Conservation (phyloP, 2,329 filamentous ascomycete species). For the Cordyceps fumosorosea region DNA sequence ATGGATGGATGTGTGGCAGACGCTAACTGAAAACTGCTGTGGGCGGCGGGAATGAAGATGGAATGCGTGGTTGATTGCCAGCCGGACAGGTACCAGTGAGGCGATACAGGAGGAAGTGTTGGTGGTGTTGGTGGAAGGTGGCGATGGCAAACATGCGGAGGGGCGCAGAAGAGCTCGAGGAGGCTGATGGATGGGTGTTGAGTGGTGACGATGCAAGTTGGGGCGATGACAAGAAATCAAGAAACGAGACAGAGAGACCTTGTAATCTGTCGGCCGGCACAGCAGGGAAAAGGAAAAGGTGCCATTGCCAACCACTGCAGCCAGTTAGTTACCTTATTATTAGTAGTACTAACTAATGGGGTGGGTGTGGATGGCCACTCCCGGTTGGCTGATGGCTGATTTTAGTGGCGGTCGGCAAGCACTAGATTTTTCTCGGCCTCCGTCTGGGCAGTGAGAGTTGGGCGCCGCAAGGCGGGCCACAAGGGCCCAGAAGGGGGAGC, state of each 20-base stretch:
- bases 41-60: background rate
- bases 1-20: background rate
- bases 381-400: background rate
- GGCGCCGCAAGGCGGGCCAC: too few relatives aligned
- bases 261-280: too few relatives aligned
- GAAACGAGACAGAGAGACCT: background rate
- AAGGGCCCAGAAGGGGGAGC: too few relatives aligned
- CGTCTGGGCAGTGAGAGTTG: too few relatives aligned
- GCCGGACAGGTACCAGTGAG: background rate
- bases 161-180: background rate
- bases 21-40: background rate
- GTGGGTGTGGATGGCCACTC: background rate
- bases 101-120: background rate
- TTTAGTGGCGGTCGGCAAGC: background rate
- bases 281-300: background rate
- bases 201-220: background rate
- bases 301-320: background rate
- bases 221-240: background rate
- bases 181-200: background rate
- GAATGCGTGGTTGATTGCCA: background rate
- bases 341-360: too few relatives aligned
- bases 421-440: background rate
- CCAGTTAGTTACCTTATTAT: too few relatives aligned
- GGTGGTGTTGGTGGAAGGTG: background rate
- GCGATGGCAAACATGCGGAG: background rate